A percentile compares a stretch with the other conserved stretches of the same genome.
Evolutionary conservation across 1,284 basidiomycete species (phyloP).

Genomic region (Ustilago crameri): DNA sequence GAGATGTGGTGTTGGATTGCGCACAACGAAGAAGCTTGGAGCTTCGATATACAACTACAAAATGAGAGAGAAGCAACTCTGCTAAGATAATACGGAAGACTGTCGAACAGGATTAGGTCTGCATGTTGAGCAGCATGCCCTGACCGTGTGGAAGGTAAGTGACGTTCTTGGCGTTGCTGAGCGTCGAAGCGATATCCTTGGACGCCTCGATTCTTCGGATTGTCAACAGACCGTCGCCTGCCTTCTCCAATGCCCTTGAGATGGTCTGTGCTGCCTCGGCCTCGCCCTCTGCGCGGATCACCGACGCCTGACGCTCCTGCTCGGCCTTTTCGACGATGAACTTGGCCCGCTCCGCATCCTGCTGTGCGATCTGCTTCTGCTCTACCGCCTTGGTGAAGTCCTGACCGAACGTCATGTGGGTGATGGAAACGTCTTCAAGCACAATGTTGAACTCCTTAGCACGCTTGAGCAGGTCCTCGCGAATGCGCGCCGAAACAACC

Average conservation of each 20-base stretch:
- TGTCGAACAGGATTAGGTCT: slow-evolving; percentile 18
- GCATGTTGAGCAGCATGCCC: slow-evolving; percentile 66
- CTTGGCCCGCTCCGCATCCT: slow-evolving; percentile 93
- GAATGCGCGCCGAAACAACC: slow-evolving; percentile 86
- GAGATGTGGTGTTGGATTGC: slow-evolving; percentile 45
- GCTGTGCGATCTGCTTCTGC: slow-evolving; percentile 96
- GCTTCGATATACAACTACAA: slow-evolving; percentile 40
- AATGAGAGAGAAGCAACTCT: slow-evolving; percentile 2
- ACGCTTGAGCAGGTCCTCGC: slow-evolving; percentile 89
- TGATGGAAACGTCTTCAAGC: slow-evolving; percentile 96
- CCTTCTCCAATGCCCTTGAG: slow-evolving; percentile 89
- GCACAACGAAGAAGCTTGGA: slow-evolving; percentile 10
- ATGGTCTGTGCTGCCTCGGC: slow-evolving; percentile 89
- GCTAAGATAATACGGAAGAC: background rate
- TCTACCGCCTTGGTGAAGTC: slow-evolving; percentile 85
- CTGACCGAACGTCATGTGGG: slow-evolving; percentile 73
- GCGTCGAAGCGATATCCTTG: slow-evolving; percentile 84
- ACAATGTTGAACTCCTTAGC: slow-evolving; percentile 96
- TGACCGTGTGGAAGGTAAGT: slow-evolving; percentile 70
- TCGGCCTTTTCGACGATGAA: slow-evolving; percentile 97
- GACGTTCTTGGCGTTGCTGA: slow-evolving; percentile 69
- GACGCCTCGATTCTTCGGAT: slow-evolving; percentile 97
- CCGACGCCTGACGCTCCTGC: slow-evolving; percentile 97
- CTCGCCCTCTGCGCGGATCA: slow-evolving; percentile 98
- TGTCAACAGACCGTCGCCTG: slow-evolving; percentile 93